Evolutionary conservation across 371 early-diverging fungal species (phyloP).

Genomic region (Catenaria anguillulae): DNA sequence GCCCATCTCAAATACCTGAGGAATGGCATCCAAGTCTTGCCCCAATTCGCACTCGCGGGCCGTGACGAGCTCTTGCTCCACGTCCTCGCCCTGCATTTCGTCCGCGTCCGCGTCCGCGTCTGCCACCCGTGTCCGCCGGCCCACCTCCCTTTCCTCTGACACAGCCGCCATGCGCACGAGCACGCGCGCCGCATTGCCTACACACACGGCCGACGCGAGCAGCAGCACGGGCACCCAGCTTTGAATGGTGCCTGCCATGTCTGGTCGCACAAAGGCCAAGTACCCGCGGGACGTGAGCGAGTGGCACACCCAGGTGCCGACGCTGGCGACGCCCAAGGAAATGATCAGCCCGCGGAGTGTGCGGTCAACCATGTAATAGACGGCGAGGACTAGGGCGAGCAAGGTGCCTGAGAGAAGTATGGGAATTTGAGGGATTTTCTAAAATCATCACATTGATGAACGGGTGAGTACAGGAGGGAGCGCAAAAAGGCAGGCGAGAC

Average conservation of each 20-base stretch:
- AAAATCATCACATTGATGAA: too few relatives aligned
- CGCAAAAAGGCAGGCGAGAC: too few relatives aligned
- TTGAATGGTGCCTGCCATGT: background rate
- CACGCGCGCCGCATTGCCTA: background rate
- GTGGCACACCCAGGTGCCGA: background rate
- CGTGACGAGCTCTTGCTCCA: too few relatives aligned
- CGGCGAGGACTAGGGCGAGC: background rate
- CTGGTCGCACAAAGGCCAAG: background rate
- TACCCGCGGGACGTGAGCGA: background rate
- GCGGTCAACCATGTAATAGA: conserved; percentile 1
- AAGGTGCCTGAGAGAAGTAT: background rate
- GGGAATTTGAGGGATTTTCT: background rate
- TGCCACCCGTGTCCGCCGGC: too few relatives aligned
- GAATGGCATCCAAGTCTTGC: too few relatives aligned
- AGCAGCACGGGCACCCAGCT: background rate
- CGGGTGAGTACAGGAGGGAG: background rate
- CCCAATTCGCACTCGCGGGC: too few relatives aligned
- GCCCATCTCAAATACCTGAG: too few relatives aligned
- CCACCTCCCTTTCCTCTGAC: too few relatives aligned
- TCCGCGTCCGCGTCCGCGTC: too few relatives aligned
- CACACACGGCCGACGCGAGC: background rate
- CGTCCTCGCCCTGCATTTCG: too few relatives aligned
- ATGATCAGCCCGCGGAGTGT: background rate
- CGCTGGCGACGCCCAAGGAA: background rate
- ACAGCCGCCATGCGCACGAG: too few relatives aligned